These are phyloP conservation scores for Cadophora sp. DNA, from an alignment of 2,329 filamentous ascomycete species.

Conservation along the genomic window DNA sequence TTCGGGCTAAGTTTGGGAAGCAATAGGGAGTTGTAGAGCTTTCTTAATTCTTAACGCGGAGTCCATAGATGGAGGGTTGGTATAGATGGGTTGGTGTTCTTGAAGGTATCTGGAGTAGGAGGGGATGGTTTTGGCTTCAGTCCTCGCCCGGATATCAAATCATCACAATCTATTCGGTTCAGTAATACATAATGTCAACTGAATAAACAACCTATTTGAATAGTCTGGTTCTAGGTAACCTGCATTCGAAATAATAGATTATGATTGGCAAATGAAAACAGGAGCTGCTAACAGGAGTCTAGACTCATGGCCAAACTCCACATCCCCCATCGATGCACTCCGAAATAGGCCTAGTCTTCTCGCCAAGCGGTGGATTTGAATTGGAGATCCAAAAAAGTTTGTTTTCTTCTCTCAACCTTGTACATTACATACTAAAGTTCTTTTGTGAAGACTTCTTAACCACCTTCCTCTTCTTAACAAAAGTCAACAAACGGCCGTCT, in stretches of 20 bases:
- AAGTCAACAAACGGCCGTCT: background rate
- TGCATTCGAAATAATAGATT: too few species aligned
- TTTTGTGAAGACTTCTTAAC: background rate
- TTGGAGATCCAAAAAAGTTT: background rate
- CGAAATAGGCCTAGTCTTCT: background rate
- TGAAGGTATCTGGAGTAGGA: background rate
- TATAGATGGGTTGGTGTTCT: background rate
- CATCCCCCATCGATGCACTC: too few species aligned
- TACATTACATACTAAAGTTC: background rate
- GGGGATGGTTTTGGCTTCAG: background rate
- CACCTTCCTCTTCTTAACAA: background rate
- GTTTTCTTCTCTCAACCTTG: background rate
- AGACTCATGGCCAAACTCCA: too few species aligned
- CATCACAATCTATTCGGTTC: background rate
- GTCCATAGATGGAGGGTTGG: background rate
- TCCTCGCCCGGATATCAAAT: background rate
- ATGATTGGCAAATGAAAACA: too few species aligned
- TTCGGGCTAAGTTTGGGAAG: constrained; percentile 57
- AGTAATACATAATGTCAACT: too few species aligned
- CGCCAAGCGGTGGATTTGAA: background rate
- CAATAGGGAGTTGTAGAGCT: background rate
- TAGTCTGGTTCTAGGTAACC: too few species aligned
- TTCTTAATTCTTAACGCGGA: background rate
- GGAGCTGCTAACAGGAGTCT: too few species aligned
- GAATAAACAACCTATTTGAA: too few species aligned